Conservation (phyloP, 208 protist genomes). For the Crithidia brevicula region DNA sequence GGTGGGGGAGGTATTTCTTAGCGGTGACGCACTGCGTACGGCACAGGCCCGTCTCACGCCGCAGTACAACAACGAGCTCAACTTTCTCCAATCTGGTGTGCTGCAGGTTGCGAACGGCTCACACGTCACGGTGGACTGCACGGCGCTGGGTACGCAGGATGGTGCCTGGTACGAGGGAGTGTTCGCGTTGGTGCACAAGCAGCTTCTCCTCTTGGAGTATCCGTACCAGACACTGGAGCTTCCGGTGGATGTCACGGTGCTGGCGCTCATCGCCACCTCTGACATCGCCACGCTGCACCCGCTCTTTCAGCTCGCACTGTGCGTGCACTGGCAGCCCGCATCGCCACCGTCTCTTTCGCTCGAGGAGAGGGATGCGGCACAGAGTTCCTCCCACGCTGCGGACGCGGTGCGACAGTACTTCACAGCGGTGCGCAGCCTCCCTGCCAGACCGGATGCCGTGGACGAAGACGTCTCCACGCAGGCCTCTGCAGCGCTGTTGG, state of each 20-base stretch:
- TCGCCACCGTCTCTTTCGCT: too few species aligned
- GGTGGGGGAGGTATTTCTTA: constrained; percentile 58
- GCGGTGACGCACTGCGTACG: constrained; percentile 18
- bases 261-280: constrained; percentile 41
- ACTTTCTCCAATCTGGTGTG: constrained; percentile 67
- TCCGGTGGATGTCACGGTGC: constrained; percentile 63
- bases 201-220: constrained; percentile 70
- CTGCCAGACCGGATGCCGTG: constrained; percentile 10
- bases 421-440: constrained; percentile 36
- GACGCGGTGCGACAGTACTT: constrained; percentile 52
- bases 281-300: constrained; percentile 19
- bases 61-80: constrained; percentile 48
- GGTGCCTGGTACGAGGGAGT: constrained; percentile 50
- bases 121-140: constrained; percentile 79
- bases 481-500: constrained; percentile 51
- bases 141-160: constrained; percentile 18
- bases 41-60: constrained; percentile 33
- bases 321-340: constrained; percentile 30
- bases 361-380: constrained; percentile 18
- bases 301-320: constrained; percentile 50
- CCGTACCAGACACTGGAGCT: constrained; percentile 71
- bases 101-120: constrained; percentile 86
- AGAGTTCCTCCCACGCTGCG: neutral
- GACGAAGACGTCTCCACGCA: constrained; percentile 16
- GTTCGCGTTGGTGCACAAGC: constrained; percentile 66